Evolutionary conservation across 2,329 filamentous ascomycete species (phyloP).

Genomic region (Arthrobotrys entomopaga): DNA sequence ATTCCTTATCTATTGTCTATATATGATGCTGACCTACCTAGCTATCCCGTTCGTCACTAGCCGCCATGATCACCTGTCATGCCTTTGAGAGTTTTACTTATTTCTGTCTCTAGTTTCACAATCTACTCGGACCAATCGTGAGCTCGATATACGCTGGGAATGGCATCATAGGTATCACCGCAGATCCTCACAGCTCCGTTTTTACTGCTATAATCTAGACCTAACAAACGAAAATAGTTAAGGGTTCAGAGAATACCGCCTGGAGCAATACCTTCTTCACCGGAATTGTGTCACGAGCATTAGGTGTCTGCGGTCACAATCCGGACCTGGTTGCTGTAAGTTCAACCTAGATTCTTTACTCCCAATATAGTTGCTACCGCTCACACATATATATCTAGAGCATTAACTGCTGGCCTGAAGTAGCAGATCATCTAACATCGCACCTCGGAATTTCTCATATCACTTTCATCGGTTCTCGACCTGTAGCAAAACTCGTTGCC

Average conservation of each 20-base stretch:
- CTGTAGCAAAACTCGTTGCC: constrained; percentile 87
- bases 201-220: not conserved
- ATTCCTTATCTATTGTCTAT: constrained; percentile 35
- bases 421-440: constrained; percentile 82
- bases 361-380: not conserved
- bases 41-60: constrained; percentile 63
- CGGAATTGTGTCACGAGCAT: constrained; percentile 78
- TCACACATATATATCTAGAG: constrained; percentile 8
- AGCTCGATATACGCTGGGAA: constrained; percentile 91
- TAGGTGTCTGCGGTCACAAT: constrained; percentile 83
- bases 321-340: constrained; percentile 77
- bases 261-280: constrained; percentile 90
- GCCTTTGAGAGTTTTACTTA: no score
- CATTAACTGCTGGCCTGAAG: constrained; percentile 86
- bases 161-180: constrained; percentile 71
- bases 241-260: constrained; percentile 93
- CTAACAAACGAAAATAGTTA: constrained; percentile 67
- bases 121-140: constrained; percentile 89
- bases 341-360: not conserved
- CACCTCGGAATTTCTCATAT: constrained; percentile 86
- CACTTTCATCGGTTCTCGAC: constrained; percentile 92
- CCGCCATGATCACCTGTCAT: not conserved
- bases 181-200: not conserved
- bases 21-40: constrained; percentile 55
- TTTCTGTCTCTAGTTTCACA: constrained; percentile 75